Conservation (phyloP, 768 basidiomycete genomes). For the Botryobasidium botryosum region DNA sequence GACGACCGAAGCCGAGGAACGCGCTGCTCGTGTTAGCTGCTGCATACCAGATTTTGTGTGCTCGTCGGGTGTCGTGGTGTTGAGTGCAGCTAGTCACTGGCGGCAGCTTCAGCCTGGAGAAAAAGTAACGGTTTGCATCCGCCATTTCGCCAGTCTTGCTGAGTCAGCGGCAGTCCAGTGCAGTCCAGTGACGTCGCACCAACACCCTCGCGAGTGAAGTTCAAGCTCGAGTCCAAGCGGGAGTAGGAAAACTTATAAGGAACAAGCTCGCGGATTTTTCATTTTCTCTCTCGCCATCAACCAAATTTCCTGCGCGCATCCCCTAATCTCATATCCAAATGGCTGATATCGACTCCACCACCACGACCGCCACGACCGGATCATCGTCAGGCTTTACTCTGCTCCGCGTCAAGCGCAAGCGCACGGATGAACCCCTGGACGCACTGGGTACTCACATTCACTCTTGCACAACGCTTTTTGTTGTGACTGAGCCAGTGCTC, state of each 20-base stretch:
- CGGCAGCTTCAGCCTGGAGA: background rate
- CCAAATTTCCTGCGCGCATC: background rate
- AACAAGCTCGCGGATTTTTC: background rate
- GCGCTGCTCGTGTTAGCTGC: too few species aligned
- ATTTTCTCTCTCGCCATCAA: background rate
- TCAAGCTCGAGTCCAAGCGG: background rate
- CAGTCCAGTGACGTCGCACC: too few species aligned
- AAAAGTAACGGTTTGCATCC: background rate
- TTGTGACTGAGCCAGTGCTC: background rate
- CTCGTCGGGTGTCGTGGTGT: constrained; percentile 3
- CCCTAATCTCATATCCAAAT: constrained; percentile 1
- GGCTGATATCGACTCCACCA: background rate
- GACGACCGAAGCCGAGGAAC: constrained; percentile 1
- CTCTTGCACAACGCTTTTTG: background rate
- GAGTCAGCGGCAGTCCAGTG: too few species aligned
- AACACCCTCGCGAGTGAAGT: constrained; percentile 1
- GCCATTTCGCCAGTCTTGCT: too few species aligned
- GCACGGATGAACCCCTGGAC: constrained; percentile 10
- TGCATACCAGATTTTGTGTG: too few species aligned
- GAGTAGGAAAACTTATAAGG: background rate
- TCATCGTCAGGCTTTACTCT: background rate
- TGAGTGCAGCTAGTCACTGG: constrained; percentile 1
- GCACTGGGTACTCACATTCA: background rate
- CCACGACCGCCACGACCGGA: background rate
- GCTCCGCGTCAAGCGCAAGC: constrained; percentile 9